phyloP scores from a whole-genome alignment of 2,329 filamentous ascomycete genomes.

The Aspergillus brasiliensis region DNA sequence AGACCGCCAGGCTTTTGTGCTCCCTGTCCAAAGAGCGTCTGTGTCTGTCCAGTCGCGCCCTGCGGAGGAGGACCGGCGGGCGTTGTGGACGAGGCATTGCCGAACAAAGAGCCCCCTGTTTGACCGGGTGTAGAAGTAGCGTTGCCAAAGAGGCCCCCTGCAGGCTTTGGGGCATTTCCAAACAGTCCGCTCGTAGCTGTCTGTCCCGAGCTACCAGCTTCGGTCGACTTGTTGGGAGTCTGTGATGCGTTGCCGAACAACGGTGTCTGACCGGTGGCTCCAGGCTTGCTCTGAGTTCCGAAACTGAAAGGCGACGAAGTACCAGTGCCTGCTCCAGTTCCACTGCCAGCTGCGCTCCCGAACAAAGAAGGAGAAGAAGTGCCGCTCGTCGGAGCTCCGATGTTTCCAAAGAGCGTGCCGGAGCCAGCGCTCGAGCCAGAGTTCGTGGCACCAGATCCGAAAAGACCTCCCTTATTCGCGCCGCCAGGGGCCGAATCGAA shows the following conservation, averaged over 20 bases:
- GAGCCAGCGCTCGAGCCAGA: constrained; percentile 26
- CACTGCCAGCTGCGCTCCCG: constrained; percentile 21
- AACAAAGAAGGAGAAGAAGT: constrained; percentile 34
- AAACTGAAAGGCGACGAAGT: constrained; percentile 38
- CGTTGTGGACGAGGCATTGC: constrained; percentile 50
- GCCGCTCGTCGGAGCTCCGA: constrained; percentile 37
- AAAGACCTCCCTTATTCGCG: constrained; percentile 35
- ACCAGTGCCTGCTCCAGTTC: constrained; percentile 20
- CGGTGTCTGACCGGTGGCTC: constrained; percentile 25
- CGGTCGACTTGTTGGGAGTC: constrained; percentile 42
- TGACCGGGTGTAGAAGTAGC: constrained; percentile 43
- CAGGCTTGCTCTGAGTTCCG: constrained; percentile 30
- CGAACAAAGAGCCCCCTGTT: constrained; percentile 38
- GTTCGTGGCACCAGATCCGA: constrained; percentile 34
- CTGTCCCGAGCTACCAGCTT: constrained; percentile 36
- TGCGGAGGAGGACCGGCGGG: constrained; percentile 53
- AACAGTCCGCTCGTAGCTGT: constrained; percentile 36
- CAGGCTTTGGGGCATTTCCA: constrained; percentile 30
- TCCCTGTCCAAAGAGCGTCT: constrained; percentile 29
- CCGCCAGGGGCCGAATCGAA: constrained; percentile 45
- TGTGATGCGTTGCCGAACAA: constrained; percentile 32
- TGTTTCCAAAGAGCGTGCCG: constrained; percentile 46
- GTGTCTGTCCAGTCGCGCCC: constrained; percentile 32
- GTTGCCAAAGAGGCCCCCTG: constrained; percentile 36
- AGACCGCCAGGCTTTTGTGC: constrained; percentile 30